These are phyloP conservation scores for Chalciporus piperatus DNA, from an alignment of 768 basidiomycete genomes.

Conservation along the genomic window DNA sequence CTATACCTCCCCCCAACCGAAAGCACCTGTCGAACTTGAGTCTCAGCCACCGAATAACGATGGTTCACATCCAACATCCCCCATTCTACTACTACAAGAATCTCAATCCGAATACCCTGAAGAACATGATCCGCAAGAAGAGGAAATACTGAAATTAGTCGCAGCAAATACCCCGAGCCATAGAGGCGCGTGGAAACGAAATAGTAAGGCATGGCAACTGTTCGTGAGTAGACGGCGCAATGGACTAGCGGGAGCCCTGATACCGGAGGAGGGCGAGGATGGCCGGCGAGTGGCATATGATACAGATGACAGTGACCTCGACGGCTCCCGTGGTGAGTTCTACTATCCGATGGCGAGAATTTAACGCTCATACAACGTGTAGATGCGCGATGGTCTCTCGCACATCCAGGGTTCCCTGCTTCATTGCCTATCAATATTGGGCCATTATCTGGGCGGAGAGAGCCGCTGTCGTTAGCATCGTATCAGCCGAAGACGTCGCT, in stretches of 20 bases:
- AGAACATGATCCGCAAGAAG: conserved; percentile 41
- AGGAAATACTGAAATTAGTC: conserved; percentile 58
- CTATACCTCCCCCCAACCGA: conserved; percentile 53
- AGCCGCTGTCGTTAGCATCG: conserved; percentile 50
- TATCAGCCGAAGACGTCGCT: conserved; percentile 54
- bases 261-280: conserved; percentile 38
- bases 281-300: conserved; percentile 15
- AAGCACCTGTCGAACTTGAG: not conserved
- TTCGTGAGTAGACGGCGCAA: conserved; percentile 44
- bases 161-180: conserved; percentile 71
- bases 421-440: conserved; percentile 66
- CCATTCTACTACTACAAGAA: conserved; percentile 1
- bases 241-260: conserved; percentile 28
- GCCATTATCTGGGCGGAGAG: conserved; percentile 33
- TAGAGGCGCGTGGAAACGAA: conserved; percentile 64
- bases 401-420: conserved; percentile 39
- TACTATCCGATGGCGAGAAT: not conserved
- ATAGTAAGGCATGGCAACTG: conserved; percentile 61
- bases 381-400: conserved; percentile 29
- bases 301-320: conserved; percentile 24
- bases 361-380: not conserved
- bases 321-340: conserved; percentile 25
- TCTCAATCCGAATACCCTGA: conserved; percentile 20
- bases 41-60: not conserved
- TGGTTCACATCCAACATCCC: not conserved